Conservation (phyloP, 2,329 filamentous ascomycete species). For the Fusarium luffae region DNA sequence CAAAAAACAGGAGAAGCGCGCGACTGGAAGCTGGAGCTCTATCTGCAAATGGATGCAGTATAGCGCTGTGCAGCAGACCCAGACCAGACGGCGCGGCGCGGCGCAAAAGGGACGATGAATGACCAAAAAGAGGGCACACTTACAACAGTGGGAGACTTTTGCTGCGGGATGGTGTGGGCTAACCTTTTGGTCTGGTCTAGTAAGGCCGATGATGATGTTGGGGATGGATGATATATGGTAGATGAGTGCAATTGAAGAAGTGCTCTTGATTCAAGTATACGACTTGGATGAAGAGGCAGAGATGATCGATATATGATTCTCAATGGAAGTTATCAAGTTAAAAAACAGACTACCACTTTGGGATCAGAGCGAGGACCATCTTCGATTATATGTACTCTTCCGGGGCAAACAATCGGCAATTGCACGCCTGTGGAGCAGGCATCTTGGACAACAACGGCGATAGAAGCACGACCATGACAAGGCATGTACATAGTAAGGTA, state of each 20-base stretch:
- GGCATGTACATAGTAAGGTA: conserved; percentile 16
- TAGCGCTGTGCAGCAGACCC: conserved; percentile 14
- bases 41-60: conserved; percentile 8
- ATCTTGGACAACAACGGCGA: conserved; percentile 33
- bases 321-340: conserved; percentile 10
- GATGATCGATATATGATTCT: conserved; percentile 28
- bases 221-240: conserved; percentile 10
- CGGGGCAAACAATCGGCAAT: conserved; percentile 38
- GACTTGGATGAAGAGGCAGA: conserved; percentile 26
- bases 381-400: conserved; percentile 48
- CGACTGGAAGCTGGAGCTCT: conserved; percentile 17
- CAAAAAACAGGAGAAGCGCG: conserved; percentile 19
- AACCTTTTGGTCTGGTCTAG: conserved; percentile 9
- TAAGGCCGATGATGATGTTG: conserved; percentile 33
- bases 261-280: conserved; percentile 23
- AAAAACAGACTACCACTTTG: conserved; percentile 43
- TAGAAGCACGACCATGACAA: conserved; percentile 30
- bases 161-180: conserved; percentile 34
- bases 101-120: conserved; percentile 27
- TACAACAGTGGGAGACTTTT: conserved; percentile 24
- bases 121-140: conserved; percentile 28
- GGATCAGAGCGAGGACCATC: conserved; percentile 44
- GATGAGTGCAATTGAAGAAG: conserved; percentile 28
- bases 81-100: background rate
- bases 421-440: conserved; percentile 30